Evolutionary conservation across 495 filamentous ascomycete genomes (phyloP).

Genomic region (Neurospora sp.): DNA sequence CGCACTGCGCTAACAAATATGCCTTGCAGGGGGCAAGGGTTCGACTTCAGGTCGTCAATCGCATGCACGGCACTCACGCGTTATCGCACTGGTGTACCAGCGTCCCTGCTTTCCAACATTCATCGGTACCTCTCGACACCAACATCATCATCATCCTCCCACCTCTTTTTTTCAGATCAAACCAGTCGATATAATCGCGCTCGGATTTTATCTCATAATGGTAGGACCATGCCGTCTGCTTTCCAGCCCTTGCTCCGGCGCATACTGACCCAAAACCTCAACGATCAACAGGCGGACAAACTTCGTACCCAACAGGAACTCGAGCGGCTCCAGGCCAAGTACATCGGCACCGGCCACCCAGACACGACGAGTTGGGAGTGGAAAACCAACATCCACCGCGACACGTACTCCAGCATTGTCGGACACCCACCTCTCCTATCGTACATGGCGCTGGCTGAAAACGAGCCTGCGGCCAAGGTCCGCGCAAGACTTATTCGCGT

Average conservation of each 20-base stretch:
- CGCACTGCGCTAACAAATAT: not conserved
- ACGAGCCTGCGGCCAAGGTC: constrained; percentile 67
- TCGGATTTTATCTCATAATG: not conserved
- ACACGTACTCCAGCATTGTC: constrained; percentile 72
- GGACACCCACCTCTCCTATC: constrained; percentile 81
- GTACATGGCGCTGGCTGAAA: constrained; percentile 86
- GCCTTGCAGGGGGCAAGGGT: not conserved
- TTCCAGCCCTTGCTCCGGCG: not conserved
- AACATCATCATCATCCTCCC: not conserved
- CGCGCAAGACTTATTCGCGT: constrained; percentile 68
- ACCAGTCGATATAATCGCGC: not conserved
- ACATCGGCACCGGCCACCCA: constrained; percentile 94
- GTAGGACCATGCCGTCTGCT: not conserved
- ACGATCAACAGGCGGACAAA: constrained; percentile 68
- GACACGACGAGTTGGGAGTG: constrained; percentile 97
- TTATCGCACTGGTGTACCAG: not conserved
- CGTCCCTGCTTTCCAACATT: not conserved
- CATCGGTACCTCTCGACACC: not conserved
- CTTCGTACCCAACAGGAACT: constrained; percentile 95
- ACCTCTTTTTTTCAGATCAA: not conserved
- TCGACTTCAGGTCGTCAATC: not conserved
- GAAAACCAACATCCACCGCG: constrained; percentile 82
- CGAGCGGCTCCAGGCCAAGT: constrained; percentile 86
- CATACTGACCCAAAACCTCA: not conserved
- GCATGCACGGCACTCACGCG: not conserved